Evolutionary conservation across 495 filamentous ascomycete genomes (phyloP).

Genomic region (Copromyces sp.): DNA sequence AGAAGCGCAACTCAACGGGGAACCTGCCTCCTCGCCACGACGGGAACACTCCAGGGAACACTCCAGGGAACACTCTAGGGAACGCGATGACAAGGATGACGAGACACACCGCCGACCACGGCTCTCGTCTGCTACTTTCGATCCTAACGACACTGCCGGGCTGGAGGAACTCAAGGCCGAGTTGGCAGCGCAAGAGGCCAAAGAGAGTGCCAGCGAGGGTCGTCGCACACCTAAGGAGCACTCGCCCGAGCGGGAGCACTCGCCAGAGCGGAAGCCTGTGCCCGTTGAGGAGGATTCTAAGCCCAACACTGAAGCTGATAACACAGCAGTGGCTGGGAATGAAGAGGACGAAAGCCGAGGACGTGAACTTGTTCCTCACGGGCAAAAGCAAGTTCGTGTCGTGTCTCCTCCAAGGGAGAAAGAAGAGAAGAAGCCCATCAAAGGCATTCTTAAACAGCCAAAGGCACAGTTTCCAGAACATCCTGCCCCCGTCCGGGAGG

Average conservation of each 20-base stretch:
- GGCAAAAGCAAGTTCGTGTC: slow-evolving; percentile 40
- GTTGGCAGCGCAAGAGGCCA: slow-evolving; percentile 16
- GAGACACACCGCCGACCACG: slow-evolving; percentile 23
- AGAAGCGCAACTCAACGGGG: slow-evolving; percentile 19
- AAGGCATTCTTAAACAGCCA: slow-evolving; percentile 55
- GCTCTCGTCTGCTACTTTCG: slow-evolving; percentile 30
- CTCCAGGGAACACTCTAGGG: not conserved
- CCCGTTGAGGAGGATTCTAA: slow-evolving; percentile 9
- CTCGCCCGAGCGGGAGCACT: slow-evolving; percentile 17
- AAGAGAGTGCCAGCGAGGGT: not conserved
- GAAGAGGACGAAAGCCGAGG: slow-evolving; percentile 27
- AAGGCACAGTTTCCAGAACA: slow-evolving; percentile 72
- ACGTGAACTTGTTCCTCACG: slow-evolving; percentile 23
- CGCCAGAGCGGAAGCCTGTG: slow-evolving; percentile 15
- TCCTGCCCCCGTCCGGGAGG: slow-evolving; percentile 65
- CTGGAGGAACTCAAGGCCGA: slow-evolving; percentile 39
- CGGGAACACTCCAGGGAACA: not conserved
- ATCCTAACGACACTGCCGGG: slow-evolving; percentile 40
- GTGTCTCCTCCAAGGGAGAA: slow-evolving; percentile 46
- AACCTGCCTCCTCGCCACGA: slow-evolving; percentile 9
- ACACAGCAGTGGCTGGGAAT: slow-evolving; percentile 13
- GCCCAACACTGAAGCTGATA: slow-evolving; percentile 14
- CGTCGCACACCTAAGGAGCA: slow-evolving; percentile 10
- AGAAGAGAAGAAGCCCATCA: slow-evolving; percentile 29
- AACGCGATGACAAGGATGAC: slow-evolving; percentile 1